These are phyloP conservation scores for Phycomyces nitens DNA, from an alignment of 192 early-diverging fungal species.

Conservation along the genomic window DNA sequence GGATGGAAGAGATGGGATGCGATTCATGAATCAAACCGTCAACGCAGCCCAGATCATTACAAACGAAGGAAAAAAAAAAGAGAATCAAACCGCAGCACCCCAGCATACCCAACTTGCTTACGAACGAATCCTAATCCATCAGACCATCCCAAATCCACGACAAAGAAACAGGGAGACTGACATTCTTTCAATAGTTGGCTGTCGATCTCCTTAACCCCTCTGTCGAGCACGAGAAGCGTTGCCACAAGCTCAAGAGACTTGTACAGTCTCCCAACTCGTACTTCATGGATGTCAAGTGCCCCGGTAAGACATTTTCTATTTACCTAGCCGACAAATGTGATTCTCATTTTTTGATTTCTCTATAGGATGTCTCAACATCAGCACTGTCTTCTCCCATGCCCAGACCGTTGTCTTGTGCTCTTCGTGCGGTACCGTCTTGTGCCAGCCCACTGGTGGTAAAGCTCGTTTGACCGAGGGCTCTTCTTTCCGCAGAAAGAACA, in stretches of 20 bases:
- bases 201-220: slow-evolving; percentile 94
- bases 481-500: slow-evolving; percentile 42
- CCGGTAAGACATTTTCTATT: slow-evolving; percentile 43
- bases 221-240: slow-evolving; percentile 64
- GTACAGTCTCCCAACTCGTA: slow-evolving; percentile 83
- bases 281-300: slow-evolving; percentile 99
- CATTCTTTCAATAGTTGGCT: slow-evolving; percentile 61
- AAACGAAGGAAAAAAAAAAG: too few relatives aligned
- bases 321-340: not conserved
- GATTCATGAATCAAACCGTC: too few relatives aligned
- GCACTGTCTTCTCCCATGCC: slow-evolving; percentile 99
- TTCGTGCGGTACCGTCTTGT: slow-evolving; percentile 94
- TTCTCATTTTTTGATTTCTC: not conserved
- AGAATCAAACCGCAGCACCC: too few relatives aligned
- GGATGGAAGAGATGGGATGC: not conserved
- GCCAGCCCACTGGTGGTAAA: slow-evolving; percentile 98
- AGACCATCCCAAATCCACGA: too few relatives aligned
- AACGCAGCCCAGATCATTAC: too few relatives aligned
- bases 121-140: too few relatives aligned
- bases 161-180: not conserved
- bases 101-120: too few relatives aligned
- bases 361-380: slow-evolving; percentile 94
- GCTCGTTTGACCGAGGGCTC: slow-evolving; percentile 88
- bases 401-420: slow-evolving; percentile 97
- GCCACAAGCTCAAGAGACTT: slow-evolving; percentile 62